Evolutionary conservation across 495 filamentous ascomycete species (phyloP), one percentile per base, ranked within the genome.

Genomic region (Penicillium diatomitis): DNA sequence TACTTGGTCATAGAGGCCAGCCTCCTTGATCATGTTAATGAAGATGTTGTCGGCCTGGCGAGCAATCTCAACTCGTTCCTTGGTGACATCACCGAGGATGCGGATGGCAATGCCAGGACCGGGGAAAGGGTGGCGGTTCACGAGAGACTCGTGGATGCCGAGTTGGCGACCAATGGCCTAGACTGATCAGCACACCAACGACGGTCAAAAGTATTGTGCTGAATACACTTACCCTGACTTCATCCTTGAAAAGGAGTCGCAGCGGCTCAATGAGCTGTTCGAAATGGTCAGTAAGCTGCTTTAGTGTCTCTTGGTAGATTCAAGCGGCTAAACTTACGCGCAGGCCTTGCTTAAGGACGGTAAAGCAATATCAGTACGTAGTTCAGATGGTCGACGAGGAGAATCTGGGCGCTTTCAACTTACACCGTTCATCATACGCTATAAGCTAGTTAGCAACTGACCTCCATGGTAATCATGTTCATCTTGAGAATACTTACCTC

Each of bases 41-140:
- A 91, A 98, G 48, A 75, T 75, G 52, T 86, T 64, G 63, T 97
- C 92, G 3, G 92, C 92, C 57, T 87, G 69, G 11, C 90, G 77
- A 10, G 82, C 89, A 35, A 96, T 94, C 29, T 78, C 77, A 29
- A 96, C 82, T 44, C 83, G 78, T 55, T 90, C 84, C 4, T 73
- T 72, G 8, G 85, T 95, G 4, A 96, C 86, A 49, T 95, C 91
- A 35, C 92, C 92, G 0, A 96, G 71, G 43, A 97, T 83, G 44
- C 92, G 81, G 58, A 97, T 89, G 27, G 84, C 92, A 49, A 98
- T 81, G 4, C 90, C 92, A 0, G 92, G 88, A 58, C 63, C 66
- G 3, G 85, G 86, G 74, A 94, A 88, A 33, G 88, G 87, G 57
- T 96, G 90, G 10, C 90, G 74, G 79, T 79, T 85, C 44, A 95